Evolutionary conservation across 2,329 filamentous ascomycete genomes (phyloP).

Genomic region (Rutstroemia sydowiana): DNA sequence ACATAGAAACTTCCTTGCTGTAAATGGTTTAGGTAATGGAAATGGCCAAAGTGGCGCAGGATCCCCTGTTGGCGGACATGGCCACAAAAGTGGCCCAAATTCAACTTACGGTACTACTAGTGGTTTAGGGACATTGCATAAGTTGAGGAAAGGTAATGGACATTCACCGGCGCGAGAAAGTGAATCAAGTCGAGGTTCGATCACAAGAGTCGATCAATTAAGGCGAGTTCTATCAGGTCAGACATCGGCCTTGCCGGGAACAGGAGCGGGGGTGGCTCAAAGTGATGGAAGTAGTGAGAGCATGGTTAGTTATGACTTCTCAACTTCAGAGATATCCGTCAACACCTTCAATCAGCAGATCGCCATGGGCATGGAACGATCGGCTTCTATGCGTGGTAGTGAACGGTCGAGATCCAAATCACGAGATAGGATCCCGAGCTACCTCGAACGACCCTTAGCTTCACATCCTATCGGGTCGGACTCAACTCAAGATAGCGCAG

Average conservation of each 20-base stretch:
- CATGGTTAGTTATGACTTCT: constrained; percentile 63
- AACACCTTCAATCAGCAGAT: constrained; percentile 30
- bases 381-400: constrained; percentile 21
- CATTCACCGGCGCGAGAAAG: constrained; percentile 39
- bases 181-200: constrained; percentile 40
- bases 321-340: constrained; percentile 59
- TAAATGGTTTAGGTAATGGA: constrained; percentile 43
- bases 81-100: constrained; percentile 22
- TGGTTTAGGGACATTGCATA: constrained; percentile 33
- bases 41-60: constrained; percentile 31
- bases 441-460: constrained; percentile 20
- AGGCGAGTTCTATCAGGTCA: constrained; percentile 54
- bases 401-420: constrained; percentile 27
- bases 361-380: constrained; percentile 18
- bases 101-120: constrained; percentile 27
- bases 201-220: constrained; percentile 57
- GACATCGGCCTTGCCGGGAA: constrained; percentile 30
- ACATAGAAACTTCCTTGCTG: constrained; percentile 48
- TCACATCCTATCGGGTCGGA: constrained; percentile 19
- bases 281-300: constrained; percentile 56
- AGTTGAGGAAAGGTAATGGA: constrained; percentile 46
- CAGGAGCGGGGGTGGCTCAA: constrained; percentile 35
- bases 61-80: constrained; percentile 38
- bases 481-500: constrained; percentile 17
- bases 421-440: constrained; percentile 20